phyloP scores from a whole-genome alignment of 1,284 basidiomycete species.

The Vanrija humicola region DNA sequence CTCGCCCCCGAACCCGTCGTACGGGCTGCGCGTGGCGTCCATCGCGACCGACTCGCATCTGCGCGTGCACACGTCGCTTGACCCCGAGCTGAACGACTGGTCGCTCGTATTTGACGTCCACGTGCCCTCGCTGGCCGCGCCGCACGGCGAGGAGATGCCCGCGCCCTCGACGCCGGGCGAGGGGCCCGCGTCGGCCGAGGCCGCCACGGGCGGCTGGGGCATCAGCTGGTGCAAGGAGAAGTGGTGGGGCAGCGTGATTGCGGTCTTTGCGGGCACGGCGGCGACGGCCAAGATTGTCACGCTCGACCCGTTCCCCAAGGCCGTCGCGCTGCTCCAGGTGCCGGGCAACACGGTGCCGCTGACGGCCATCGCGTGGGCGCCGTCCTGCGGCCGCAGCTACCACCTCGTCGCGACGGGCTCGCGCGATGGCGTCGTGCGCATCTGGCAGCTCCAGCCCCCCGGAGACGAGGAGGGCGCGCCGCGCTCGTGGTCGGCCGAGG shows the following conservation, averaged over 20 bases:
- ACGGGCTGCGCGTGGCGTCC: slow-evolving; percentile 79
- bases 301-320: slow-evolving; percentile 48
- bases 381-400: slow-evolving; percentile 82
- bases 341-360: slow-evolving; percentile 52
- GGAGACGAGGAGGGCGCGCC: slow-evolving; percentile 28
- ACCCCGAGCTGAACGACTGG: slow-evolving; percentile 75
- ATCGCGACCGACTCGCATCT: slow-evolving; percentile 81
- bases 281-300: slow-evolving; percentile 64
- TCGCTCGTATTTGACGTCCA: slow-evolving; percentile 74
- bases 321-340: slow-evolving; percentile 40
- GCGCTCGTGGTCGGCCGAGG: slow-evolving; percentile 61
- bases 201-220: slow-evolving; percentile 83
- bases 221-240: slow-evolving; percentile 89
- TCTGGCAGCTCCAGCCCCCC: slow-evolving; percentile 68
- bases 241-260: slow-evolving; percentile 86
- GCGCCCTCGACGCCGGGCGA: slow-evolving; percentile 8
- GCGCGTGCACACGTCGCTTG: slow-evolving; percentile 83
- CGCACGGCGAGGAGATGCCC: slow-evolving; percentile 23
- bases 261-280: slow-evolving; percentile 65
- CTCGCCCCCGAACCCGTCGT: slow-evolving; percentile 64
- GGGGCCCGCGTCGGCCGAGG: slow-evolving; percentile 21
- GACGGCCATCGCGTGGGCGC: slow-evolving; percentile 81
- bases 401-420: slow-evolving; percentile 85
- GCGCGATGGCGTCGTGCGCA: slow-evolving; percentile 76
- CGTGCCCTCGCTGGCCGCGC: slow-evolving; percentile 54